Evolutionary conservation across 2,329 filamentous ascomycete species (phyloP), one percentile per base, ranked within the genome.

Genomic region (Fusarium citri): DNA sequence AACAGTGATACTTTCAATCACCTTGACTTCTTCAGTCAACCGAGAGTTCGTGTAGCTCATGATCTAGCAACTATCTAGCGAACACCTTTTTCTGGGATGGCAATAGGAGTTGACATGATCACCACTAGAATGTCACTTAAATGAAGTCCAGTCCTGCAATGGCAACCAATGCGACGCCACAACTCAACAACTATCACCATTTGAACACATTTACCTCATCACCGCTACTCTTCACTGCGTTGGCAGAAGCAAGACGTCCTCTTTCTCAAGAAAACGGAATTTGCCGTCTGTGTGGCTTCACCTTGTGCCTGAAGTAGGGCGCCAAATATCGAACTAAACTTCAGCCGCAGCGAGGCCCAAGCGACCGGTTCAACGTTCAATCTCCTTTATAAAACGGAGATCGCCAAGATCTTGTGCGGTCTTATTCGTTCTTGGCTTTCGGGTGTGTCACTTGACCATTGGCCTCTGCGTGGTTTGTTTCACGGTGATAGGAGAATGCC

Each of bases 271-370:
- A 2, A 18, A 47, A 3, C 22, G 30, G 43, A 64, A 7, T 22
- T 49, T 30, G 40, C 22, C 16, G 31, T 3, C 10, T 0, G 1
- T 25, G 30, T 61, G 55, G 55, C 55, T 61, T 61, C 6, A 9
- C n/a, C 37, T 3, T 66, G 63, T 66, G 28, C 63, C 63, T 66
- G 63, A 34, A 37, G 30, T 66, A 66, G 31, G 43, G 37, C 62
- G 55, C 48, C 62, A 46, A 61, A 3, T 25, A 28, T 34, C 8
- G 43, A 66, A 66, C 62, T 61, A 49, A 50, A 50, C 34, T 46
- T 61, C 63, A 66, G 63, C 62, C 62, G 47, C 63, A 66, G 41
- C 26, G 30, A 31, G 43, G 22, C 34, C 30, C 23, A 30, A 30
- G 23, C 11, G 23, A 34, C 20, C 22, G 30, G 48, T 34, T 54